Evolutionary conservation across 2,329 filamentous ascomycete species (phyloP), one percentile per base, ranked within the genome.

Genomic region (Akanthomyces dipterigenus): DNA sequence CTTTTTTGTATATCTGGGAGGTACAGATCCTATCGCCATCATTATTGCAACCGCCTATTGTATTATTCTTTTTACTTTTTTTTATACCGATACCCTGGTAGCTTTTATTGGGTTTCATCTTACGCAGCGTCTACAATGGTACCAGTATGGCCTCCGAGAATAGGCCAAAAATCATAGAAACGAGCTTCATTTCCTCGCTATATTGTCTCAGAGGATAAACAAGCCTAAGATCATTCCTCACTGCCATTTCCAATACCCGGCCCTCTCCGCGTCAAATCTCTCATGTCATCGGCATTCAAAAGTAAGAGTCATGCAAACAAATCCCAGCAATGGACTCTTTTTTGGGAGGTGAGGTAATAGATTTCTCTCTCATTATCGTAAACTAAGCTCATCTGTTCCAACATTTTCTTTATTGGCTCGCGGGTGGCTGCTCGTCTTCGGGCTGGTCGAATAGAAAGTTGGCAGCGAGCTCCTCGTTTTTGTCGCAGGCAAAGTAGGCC

Each of bases 361-460:
- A 12, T 53, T 60, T 55, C 45, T 61, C 49, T 56, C 43, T 56
- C 60, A 61, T 61, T 61, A 61, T 61, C 60, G 60, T 61, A 61
- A 61, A 54, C 24, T 26, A 53, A 43, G 34, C 8, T 43, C 38
- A 28, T 48, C 16, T 36, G 18, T 14, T 22, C 24, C 18, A 18
- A 20, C 34, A 3, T 18, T 8, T 31, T 38, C 42, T 36, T 55
- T 59, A 62, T 73, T 76, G 80, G 69, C 79, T 77, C 63, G 76
- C 72, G 11, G 75, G 71, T 36, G 80, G 77, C 62, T 89, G 87
- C 40, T 90, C 88, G 53, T 97, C 93, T 64, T 96, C 92, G 11
- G 93, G 93, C 77, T 98, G 92, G 70, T 99, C 95, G 72, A 99
- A 99, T 63, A 99, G 82, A 76, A 97, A 98, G 78, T 99, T 99